Conservation (phyloP, 805 yeast genomes). For the Pichia paraexigua region DNA sequence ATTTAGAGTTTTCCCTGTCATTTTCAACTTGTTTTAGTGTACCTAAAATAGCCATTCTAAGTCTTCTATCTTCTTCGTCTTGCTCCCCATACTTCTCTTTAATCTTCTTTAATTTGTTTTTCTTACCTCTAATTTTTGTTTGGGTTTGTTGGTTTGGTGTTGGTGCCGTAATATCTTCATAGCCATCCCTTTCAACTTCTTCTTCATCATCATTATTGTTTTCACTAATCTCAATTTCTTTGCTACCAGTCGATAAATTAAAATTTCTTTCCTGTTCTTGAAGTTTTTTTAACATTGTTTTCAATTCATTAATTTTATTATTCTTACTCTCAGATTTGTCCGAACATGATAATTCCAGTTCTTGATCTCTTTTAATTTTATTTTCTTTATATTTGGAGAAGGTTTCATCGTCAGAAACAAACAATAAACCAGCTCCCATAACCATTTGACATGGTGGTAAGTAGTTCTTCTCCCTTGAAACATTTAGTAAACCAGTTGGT, state of each 20-base stretch:
- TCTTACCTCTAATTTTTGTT: slow-evolving; percentile 69
- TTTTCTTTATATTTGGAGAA: slow-evolving; percentile 27
- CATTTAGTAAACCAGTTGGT: slow-evolving; percentile 53
- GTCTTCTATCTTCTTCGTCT: slow-evolving; percentile 76
- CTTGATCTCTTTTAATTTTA: slow-evolving; percentile 21
- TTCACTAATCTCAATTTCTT: slow-evolving; percentile 10
- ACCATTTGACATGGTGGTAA: slow-evolving; percentile 76
- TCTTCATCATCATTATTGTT: slow-evolving; percentile 5
- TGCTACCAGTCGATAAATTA: not conserved
- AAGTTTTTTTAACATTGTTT: slow-evolving; percentile 23
- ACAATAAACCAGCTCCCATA: slow-evolving; percentile 82
- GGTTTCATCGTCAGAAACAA: slow-evolving; percentile 57
- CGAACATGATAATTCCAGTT: slow-evolving; percentile 23
- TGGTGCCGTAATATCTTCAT: slow-evolving; percentile 8
- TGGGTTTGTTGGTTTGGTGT: slow-evolving; percentile 20
- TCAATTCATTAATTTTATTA: slow-evolving; percentile 24
- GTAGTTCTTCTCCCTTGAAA: slow-evolving; percentile 45
- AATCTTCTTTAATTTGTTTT: slow-evolving; percentile 74
- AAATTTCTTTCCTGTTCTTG: slow-evolving; percentile 13
- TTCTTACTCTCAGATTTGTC: slow-evolving; percentile 21
- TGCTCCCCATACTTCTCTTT: slow-evolving; percentile 81
- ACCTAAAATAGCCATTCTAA: slow-evolving; percentile 78
- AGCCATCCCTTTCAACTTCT: not conserved
- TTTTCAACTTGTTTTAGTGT: slow-evolving; percentile 55
- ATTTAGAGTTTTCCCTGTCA: slow-evolving; percentile 9